Evolutionary conservation across 2,329 filamentous ascomycete species (phyloP).

Genomic region (Penicillium sp.): DNA sequence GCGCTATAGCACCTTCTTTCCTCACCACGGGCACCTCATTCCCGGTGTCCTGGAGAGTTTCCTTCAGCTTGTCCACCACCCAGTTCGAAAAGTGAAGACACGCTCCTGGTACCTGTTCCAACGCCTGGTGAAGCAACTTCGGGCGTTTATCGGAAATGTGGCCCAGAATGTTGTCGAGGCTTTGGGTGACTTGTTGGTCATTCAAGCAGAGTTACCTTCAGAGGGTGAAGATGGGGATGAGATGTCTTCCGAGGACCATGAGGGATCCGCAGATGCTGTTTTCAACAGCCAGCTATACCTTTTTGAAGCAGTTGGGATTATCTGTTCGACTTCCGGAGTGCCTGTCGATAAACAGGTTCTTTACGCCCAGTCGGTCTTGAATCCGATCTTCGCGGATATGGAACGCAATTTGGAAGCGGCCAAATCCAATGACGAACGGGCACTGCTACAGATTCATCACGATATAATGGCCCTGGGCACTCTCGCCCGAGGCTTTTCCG

Average conservation of each 20-base stretch:
- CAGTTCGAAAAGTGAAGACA: constrained; percentile 79
- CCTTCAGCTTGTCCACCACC: constrained; percentile 82
- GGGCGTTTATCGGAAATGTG: constrained; percentile 79
- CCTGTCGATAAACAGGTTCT: constrained; percentile 80
- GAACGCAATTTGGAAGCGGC: constrained; percentile 73
- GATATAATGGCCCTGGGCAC: constrained; percentile 95
- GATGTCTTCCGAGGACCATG: constrained; percentile 90
- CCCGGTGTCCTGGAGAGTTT: constrained; percentile 87
- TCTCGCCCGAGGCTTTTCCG: constrained; percentile 86
- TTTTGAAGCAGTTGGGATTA: constrained; percentile 90
- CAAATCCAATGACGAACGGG: constrained; percentile 75
- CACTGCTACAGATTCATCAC: constrained; percentile 87
- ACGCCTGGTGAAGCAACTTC: constrained; percentile 83
- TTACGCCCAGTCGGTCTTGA: constrained; percentile 83
- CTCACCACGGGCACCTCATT: constrained; percentile 75
- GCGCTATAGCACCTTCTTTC: constrained; percentile 89
- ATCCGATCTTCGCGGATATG: constrained; percentile 86
- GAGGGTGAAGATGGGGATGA: constrained; percentile 77
- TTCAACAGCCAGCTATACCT: constrained; percentile 91
- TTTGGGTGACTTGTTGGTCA: constrained; percentile 79
- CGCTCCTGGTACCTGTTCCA: constrained; percentile 97
- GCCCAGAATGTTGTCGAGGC: constrained; percentile 90
- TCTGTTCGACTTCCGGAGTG: constrained; percentile 76
- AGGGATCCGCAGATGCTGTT: constrained; percentile 82
- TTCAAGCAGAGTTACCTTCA: constrained; percentile 82